phyloP scores from a whole-genome alignment of 2,329 filamentous ascomycete species.

The Metarhizium guizhouense region DNA sequence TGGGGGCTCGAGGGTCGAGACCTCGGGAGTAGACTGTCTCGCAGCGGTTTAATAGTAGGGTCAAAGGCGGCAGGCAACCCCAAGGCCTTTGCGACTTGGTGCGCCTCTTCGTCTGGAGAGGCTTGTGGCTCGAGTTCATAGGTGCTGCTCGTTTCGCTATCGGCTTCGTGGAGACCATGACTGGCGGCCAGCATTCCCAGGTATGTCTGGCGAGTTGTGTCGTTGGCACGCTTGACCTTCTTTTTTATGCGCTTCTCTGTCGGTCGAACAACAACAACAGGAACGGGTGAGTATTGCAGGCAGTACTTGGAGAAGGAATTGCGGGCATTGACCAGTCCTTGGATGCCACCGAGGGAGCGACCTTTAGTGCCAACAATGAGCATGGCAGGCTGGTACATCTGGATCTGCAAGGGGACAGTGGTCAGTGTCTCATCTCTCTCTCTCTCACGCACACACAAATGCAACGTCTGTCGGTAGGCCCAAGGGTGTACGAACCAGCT shows the following conservation, averaged over 20 bases:
- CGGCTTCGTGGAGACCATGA: constrained; percentile 47
- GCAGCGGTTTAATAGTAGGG: constrained; percentile 51
- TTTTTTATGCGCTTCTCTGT: constrained; percentile 83
- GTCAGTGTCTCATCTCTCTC: constrained; percentile 5
- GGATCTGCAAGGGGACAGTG: constrained; percentile 50
- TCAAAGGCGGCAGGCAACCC: constrained; percentile 55
- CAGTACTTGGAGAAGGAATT: constrained; percentile 94
- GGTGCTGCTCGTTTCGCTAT: constrained; percentile 41
- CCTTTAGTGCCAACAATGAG: constrained; percentile 85
- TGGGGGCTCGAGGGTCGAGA: constrained; percentile 12
- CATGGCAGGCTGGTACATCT: constrained; percentile 85
- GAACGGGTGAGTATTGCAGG: constrained; percentile 84
- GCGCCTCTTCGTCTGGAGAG: constrained; percentile 53
- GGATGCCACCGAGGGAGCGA: constrained; percentile 74
- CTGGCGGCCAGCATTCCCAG: constrained; percentile 63
- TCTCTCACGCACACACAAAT: not conserved
- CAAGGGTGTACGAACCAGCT: constrained; percentile 54
- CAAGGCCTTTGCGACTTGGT: constrained; percentile 53
- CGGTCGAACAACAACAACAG: constrained; percentile 84
- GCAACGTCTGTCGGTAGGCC: no score
- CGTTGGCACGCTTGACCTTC: constrained; percentile 73
- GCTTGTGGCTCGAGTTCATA: constrained; percentile 48
- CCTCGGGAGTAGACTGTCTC: constrained; percentile 18
- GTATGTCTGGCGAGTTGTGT: constrained; percentile 69
- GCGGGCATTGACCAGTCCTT: constrained; percentile 66